These are phyloP conservation scores for Tricholoma furcatifolium DNA, from an alignment of 768 basidiomycete genomes.

Conservation along the genomic window DNA sequence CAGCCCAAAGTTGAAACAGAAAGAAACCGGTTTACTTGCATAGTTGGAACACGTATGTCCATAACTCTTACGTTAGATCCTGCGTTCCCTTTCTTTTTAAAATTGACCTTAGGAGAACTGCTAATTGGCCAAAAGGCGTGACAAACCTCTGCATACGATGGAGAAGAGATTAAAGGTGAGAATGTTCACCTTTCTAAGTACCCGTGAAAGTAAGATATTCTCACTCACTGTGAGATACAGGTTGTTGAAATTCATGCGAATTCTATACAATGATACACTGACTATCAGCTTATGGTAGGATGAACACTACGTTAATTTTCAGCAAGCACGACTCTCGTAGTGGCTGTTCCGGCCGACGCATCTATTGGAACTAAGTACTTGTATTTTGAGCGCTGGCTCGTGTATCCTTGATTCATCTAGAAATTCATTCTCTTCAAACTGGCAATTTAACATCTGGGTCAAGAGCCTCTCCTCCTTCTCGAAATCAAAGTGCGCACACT, in stretches of 20 bases:
- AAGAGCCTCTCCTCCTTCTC: constrained; percentile 51
- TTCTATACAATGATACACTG: no score
- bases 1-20: constrained; percentile 8
- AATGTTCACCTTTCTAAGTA: constrained; percentile 26
- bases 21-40: constrained; percentile 16
- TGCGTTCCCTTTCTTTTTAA: constrained; percentile 9
- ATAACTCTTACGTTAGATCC: constrained; percentile 31
- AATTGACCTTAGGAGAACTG: constrained; percentile 29
- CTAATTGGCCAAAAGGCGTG: constrained; percentile 17
- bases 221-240: not conserved
- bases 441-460: constrained; percentile 49
- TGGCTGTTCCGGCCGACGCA: constrained; percentile 42
- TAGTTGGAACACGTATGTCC: constrained; percentile 39
- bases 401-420: not conserved
- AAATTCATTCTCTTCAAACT: constrained; percentile 22
- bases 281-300: no score
- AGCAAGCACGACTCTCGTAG: no score
- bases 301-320: no score
- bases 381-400: constrained; percentile 39
- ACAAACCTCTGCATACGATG: constrained; percentile 36
- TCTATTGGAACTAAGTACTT: constrained; percentile 57
- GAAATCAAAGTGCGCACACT: constrained; percentile 51
- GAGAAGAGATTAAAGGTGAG: constrained; percentile 28
- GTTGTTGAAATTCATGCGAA: not conserved
- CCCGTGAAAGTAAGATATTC: constrained; percentile 23